A percentile compares a stretch with the other conserved stretches of the same genome.
phyloP scores from a whole-genome alignment of 2,329 filamentous ascomycete species.

The Xylariomycetidae sp. region DNA sequence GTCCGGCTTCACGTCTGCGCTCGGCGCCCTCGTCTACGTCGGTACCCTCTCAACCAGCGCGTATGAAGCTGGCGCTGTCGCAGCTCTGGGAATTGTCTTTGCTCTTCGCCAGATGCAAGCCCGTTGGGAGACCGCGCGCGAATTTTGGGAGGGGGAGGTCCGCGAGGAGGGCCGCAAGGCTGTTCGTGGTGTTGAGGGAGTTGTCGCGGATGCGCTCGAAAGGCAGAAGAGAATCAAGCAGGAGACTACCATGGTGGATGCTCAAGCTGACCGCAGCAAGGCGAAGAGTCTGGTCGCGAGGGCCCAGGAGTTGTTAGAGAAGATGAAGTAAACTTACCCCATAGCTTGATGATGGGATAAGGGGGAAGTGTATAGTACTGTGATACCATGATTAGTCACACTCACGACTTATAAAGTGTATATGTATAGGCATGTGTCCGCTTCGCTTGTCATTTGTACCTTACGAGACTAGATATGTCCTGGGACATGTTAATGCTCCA shows the following conservation, averaged over 20 bases:
- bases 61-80: constrained; percentile 58
- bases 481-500: too few species aligned
- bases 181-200: constrained; percentile 49
- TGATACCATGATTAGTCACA: too few species aligned
- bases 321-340: constrained; percentile 34
- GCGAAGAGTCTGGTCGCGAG: constrained; percentile 40
- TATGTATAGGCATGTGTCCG: too few species aligned
- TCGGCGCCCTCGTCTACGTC: constrained; percentile 52
- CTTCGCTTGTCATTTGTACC: too few species aligned
- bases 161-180: constrained; percentile 60
- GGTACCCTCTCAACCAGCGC: constrained; percentile 46
- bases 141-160: constrained; percentile 61
- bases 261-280: constrained; percentile 28
- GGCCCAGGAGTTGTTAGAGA: constrained; percentile 42
- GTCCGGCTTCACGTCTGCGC: constrained; percentile 52
- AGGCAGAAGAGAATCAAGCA: constrained; percentile 20
- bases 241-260: constrained; percentile 12
- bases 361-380: too few species aligned
- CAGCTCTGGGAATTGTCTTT: constrained; percentile 54
- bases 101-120: constrained; percentile 54
- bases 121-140: constrained; percentile 55
- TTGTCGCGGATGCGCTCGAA: constrained; percentile 41
- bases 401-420: too few species aligned
- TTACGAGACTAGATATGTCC: too few species aligned
- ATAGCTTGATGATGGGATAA: constrained; percentile 3